Conservation (phyloP, 225 moss, liverwort and hornwort genomes). For the Neckera pumila region DNA sequence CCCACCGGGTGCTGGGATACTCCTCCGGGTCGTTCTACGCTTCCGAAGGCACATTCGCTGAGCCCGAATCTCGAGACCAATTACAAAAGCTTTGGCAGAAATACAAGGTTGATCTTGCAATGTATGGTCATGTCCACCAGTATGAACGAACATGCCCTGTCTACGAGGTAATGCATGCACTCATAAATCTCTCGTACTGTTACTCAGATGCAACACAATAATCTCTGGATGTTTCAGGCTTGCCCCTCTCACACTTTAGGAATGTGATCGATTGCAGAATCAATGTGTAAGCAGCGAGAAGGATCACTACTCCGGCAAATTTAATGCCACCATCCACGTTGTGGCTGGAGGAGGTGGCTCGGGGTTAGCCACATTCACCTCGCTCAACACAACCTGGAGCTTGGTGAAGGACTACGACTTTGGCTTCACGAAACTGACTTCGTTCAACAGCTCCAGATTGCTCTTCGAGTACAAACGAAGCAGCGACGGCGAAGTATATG, state of each 20-base stretch:
- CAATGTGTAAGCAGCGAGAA: constrained; percentile 26
- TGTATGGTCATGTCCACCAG: constrained; percentile 36
- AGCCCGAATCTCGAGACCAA: constrained; percentile 49
- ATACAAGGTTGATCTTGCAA: constrained; percentile 63
- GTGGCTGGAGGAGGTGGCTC: constrained; percentile 50
- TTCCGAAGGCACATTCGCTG: constrained; percentile 32
- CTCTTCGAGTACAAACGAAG: too few species aligned
- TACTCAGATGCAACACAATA: not conserved
- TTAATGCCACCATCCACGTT: constrained; percentile 44
- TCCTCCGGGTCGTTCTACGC: constrained; percentile 47
- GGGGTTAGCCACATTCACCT: constrained; percentile 6
- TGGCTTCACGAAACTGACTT: constrained; percentile 52
- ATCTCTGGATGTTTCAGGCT: not conserved
- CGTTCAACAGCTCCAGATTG: constrained; percentile 44
- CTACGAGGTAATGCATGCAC: constrained; percentile 11
- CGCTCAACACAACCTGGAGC: constrained; percentile 30
- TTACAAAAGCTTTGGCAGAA: constrained; percentile 54
- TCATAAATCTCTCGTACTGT: not conserved
- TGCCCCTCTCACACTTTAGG: not conserved
- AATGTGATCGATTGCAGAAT: constrained; percentile 1
- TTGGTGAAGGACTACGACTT: constrained; percentile 29
- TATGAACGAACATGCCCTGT: constrained; percentile 38
- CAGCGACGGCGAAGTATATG: constrained; percentile 37
- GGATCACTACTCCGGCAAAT: constrained; percentile 27
- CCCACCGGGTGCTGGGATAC: constrained; percentile 51